Evolutionary conservation across 257 asterid genomes (phyloP).

Genomic region (Przewalskia tangutica): DNA sequence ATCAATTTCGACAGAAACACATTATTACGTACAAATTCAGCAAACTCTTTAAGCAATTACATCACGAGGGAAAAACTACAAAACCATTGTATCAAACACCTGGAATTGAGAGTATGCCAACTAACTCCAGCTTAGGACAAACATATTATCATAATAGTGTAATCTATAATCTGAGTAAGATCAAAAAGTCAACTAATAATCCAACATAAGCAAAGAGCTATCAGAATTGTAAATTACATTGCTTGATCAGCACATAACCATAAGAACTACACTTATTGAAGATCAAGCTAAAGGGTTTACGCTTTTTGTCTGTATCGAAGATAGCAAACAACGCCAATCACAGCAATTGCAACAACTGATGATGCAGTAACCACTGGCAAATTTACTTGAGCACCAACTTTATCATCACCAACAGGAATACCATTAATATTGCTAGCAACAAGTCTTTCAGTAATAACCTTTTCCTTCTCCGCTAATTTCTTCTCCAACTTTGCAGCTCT

Average conservation of each 20-base stretch:
- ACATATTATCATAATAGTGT: neutral
- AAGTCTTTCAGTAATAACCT: slow-evolving; percentile 25
- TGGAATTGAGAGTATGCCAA: neutral
- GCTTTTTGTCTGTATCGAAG: slow-evolving; percentile 26
- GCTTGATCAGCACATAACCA: slow-evolving; percentile 20
- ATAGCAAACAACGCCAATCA: slow-evolving; percentile 33
- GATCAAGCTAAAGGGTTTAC: neutral
- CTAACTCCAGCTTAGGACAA: neutral
- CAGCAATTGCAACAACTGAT: slow-evolving; percentile 36
- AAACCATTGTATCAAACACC: neutral
- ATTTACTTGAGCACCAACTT: slow-evolving; percentile 16
- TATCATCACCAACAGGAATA: slow-evolving; percentile 3
- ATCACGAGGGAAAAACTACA: neutral
- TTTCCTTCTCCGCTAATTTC: slow-evolving; percentile 46
- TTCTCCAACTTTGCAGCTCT: slow-evolving; percentile 28
- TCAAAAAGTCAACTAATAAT: slow-evolving; percentile 19
- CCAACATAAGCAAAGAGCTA: slow-evolving; percentile 19
- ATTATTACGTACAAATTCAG: neutral
- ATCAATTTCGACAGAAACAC: neutral
- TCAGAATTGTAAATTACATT: slow-evolving; percentile 41
- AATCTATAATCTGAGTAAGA: slow-evolving; percentile 12
- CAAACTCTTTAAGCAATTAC: neutral
- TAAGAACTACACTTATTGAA: slow-evolving; percentile 16
- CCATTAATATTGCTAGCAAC: slow-evolving; percentile 18
- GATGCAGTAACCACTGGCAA: slow-evolving; percentile 44